Conservation (phyloP, 1,284 basidiomycete genomes). For the Irpex sp. region DNA sequence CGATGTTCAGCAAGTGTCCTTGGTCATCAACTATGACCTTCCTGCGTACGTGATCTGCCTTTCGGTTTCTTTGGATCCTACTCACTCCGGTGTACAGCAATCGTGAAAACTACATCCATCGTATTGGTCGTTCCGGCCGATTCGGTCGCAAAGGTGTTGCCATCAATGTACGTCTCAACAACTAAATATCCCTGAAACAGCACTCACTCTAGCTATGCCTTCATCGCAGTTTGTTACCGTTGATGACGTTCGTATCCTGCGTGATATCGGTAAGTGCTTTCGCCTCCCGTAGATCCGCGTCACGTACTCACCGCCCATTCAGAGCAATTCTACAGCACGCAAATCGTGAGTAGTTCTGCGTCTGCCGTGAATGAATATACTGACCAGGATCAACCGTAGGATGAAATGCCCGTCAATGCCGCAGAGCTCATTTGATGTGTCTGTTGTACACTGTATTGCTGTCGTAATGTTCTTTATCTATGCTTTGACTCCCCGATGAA, state of each 20-base stretch:
- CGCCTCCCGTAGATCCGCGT: not conserved
- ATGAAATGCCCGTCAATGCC: conserved; percentile 94
- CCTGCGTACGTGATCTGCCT: conserved; percentile 64
- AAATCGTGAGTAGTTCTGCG: conserved; percentile 58
- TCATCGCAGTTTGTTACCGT: conserved; percentile 78
- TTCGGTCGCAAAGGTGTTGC: conserved; percentile 95
- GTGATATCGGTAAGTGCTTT: conserved; percentile 74
- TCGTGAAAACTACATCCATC: conserved; percentile 98
- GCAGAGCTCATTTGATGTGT: conserved; percentile 71
- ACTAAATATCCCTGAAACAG: conserved; percentile 6
- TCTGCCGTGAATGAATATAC: conserved; percentile 3
- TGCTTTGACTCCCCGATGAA: not conserved
- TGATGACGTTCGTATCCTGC: conserved; percentile 86
- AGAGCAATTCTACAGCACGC: conserved; percentile 88
- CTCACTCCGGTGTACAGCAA: conserved; percentile 47
- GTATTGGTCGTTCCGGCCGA: conserved; percentile 93
- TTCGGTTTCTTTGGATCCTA: not conserved
- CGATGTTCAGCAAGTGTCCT: conserved; percentile 96
- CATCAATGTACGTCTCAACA: conserved; percentile 63
- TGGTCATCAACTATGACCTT: conserved; percentile 98
- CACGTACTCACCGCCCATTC: conserved; percentile 16
- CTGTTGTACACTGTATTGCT: conserved; percentile 5
- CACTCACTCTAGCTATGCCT: conserved; percentile 9
- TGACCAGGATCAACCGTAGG: conserved; percentile 41
- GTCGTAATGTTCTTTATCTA: conserved; percentile 4